Evolutionary conservation across 352 stramenopile species (phyloP), one percentile per base, ranked within the genome.

Genomic region (Phytophthora sp.): DNA sequence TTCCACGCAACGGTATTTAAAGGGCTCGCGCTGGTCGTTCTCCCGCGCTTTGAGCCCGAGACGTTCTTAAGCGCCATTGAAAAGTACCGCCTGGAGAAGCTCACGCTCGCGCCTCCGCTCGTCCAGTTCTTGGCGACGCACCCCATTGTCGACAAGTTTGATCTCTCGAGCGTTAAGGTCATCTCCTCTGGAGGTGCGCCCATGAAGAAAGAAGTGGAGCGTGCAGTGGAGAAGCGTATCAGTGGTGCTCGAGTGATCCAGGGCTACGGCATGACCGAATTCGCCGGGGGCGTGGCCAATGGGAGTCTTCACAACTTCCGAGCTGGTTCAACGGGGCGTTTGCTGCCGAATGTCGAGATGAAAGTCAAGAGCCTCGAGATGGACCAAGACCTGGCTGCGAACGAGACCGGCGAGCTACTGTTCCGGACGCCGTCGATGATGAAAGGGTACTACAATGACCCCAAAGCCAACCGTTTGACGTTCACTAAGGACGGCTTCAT

Each of bases 91-190:
- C 51, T 77, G 58, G 51, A 72, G 36, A 63, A 60, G 36, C 38
- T 73, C 36, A 54, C 30, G n/a, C 69, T 98, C 16, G 90, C 97
- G 2, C 93, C 93, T 13, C 93, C 94, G 8, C 74, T 96, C 18
- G 59, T 91, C 11, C 68, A 21, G 1, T 87, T 82, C 55, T 69
- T 98, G 15, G 89, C 83, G 18, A 93, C 97, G 59, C 62, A 91
- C 67, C 90, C 90, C 7, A 52, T 94, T 7, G 85, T 98, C 11
- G 90, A 97, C 51, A 74, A 92, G 13, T 98, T 91, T 74, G 80
- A 98, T 57, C 66, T 98, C 18, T 84, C 67, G n/a, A 79, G 68
- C 18, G 52, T 96, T 3, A 66, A 86, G 44, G 60, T 63, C 29
- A 71, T 97, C 13, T 56, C 92, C 26, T 93, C 69, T 11, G 94